Evolutionary conservation across 2,329 filamentous ascomycete genomes (phyloP), one percentile per base, ranked within the genome.

Genomic region (Fusarium goolgardi): DNA sequence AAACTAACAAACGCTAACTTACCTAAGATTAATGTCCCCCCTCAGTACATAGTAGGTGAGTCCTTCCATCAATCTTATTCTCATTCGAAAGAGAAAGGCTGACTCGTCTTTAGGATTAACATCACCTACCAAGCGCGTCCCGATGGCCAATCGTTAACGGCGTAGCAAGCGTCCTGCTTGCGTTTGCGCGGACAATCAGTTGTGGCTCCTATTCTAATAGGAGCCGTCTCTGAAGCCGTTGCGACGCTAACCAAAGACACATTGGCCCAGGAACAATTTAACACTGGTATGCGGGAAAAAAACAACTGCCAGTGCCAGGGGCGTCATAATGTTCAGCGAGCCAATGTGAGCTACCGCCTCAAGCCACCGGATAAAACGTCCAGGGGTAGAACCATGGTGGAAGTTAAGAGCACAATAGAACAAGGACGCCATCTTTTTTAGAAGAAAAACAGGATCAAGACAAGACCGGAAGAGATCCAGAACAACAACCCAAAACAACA

Each of bases 241-340:
- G 40, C 37, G 37, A 60, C 60, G 68, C 71, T 71, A 73, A 59
- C 61, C 46, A 15, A 49, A 60, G 59, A 52, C 58, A 59, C 49
- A 73, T 72, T 73, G 71, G 69, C 62, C 71, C 63, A 65, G 67
- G 64, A 71, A 73, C 71, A 54, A 60, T 63, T 44, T 44, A 23
- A 53, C n/a, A 21, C 4, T 13, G 23, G 54, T 37, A 40, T 57
- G 58, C 32, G 58, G 59, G 23, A 57, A 62, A 70, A 70, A 55
- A 53, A 53, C 49, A 16, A 62, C 41, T 45, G 29, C 47, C 54
- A 67, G 65, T 23, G 23, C 6, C 23, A 23, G 23, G 23, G 23
- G 23, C 46, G 27, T 29, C 27, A 29, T 29, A 66, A 34, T 53
- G 50, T 35, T 37, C 57, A 55, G 20, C 41, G 6, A 53, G 16